Conservation (phyloP, 768 basidiomycete species). For the Gyrodon lividus region DNA sequence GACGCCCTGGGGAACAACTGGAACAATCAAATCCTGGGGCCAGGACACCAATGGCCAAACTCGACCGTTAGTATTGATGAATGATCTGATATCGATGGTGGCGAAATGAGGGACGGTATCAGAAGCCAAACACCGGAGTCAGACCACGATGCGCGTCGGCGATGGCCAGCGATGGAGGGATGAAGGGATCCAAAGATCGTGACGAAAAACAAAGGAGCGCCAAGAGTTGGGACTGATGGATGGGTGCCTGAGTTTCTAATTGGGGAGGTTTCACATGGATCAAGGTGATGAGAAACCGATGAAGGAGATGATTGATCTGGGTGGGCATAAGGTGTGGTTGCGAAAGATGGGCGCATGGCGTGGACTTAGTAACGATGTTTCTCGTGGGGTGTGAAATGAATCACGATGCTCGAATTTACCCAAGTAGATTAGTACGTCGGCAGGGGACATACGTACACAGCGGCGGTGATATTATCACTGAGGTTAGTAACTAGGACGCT, state of each 20-base stretch:
- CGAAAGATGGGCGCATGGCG: background rate
- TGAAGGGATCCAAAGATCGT: background rate
- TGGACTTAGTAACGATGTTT: background rate
- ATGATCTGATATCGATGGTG: conserved; percentile 19
- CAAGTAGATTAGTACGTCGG: conserved; percentile 1
- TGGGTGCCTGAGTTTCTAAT: conserved; percentile 23
- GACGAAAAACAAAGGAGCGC: background rate
- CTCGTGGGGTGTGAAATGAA: background rate
- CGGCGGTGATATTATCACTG: no score
- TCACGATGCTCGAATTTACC: background rate
- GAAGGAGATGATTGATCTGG: background rate
- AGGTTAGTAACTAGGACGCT: no score
- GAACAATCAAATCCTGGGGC: background rate
- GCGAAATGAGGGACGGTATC: background rate
- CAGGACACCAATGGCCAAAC: background rate
- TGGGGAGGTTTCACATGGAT: conserved; percentile 5
- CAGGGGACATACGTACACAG: conserved; percentile 14
- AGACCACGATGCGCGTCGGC: conserved; percentile 13
- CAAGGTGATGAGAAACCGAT: background rate
- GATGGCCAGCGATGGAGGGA: conserved; percentile 20
- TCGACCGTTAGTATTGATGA: background rate
- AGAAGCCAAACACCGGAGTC: conserved; percentile 10
- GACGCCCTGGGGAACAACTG: no score
- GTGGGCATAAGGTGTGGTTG: no score
- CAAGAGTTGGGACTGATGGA: background rate